phyloP scores from a whole-genome alignment of 805 yeast species.

The Wickerhamiella kurtzmanii region DNA sequence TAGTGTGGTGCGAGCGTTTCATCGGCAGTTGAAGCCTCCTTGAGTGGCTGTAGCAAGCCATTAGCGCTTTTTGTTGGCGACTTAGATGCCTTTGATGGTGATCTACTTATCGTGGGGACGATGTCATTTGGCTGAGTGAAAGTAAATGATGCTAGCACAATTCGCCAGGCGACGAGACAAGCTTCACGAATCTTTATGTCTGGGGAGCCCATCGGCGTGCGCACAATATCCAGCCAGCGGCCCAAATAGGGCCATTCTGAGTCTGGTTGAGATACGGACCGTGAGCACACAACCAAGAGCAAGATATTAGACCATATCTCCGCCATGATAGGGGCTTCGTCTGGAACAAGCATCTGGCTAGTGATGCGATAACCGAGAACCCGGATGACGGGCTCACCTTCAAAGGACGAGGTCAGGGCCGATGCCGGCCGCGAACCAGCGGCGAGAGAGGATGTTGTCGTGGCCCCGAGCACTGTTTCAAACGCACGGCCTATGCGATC shows the following conservation, averaged over 20 bases:
- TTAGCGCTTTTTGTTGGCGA: conserved; percentile 1
- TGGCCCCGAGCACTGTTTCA: conserved; percentile 3
- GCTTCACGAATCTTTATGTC: conserved; percentile 5
- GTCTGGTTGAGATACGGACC: not conserved
- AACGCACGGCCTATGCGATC: not conserved
- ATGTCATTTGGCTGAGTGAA: conserved; percentile 4
- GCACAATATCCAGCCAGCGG: conserved; percentile 12
- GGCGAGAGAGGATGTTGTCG: not conserved
- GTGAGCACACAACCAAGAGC: not conserved
- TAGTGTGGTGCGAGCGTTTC: conserved; percentile 1
- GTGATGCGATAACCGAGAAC: conserved; percentile 1
- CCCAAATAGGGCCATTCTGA: conserved; percentile 7
- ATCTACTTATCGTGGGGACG: conserved; percentile 2
- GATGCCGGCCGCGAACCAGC: not conserved
- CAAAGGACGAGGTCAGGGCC: not conserved
- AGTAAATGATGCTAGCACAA: conserved; percentile 8
- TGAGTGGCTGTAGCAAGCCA: conserved; percentile 8
- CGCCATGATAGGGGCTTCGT: conserved; percentile 2
- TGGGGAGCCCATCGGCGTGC: conserved; percentile 5
- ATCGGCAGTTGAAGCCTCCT: not conserved
- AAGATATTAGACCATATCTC: conserved; percentile 4
- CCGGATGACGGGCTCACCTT: conserved; percentile 3
- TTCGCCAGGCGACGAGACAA: conserved; percentile 9
- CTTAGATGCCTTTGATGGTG: too few species aligned
- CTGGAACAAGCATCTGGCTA: not conserved